A percentile compares a stretch with the other conserved stretches of the same genome.
phyloP scores from a whole-genome alignment of 192 early-diverging fungal species.

The Backusella psychrophila region DNA sequence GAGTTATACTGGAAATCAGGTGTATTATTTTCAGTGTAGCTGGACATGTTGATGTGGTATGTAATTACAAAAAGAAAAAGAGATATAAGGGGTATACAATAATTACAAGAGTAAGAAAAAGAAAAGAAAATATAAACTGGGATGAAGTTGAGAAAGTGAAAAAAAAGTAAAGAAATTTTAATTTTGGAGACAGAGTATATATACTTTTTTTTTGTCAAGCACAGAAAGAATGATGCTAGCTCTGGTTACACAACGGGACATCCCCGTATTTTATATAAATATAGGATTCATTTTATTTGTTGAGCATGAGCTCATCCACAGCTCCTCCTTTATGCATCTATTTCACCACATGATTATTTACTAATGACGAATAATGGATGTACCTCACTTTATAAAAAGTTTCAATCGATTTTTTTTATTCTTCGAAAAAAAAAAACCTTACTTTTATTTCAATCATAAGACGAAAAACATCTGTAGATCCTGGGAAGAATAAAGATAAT shows the following conservation, averaged over 20 bases:
- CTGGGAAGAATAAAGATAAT: not conserved
- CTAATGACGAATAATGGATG: not conserved
- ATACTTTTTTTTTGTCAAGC: not conserved
- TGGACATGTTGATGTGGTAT: not conserved
- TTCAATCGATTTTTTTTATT: not conserved
- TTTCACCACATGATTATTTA: not conserved
- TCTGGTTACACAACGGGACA: not conserved
- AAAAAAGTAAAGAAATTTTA: not conserved
- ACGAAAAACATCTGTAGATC: not conserved
- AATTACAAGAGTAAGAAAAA: not conserved
- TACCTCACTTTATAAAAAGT: not conserved
- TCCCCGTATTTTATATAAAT: not conserved
- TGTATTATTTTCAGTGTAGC: not conserved
- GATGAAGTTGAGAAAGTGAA: not conserved
- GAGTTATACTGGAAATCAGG: not conserved
- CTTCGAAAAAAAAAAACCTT: not conserved
- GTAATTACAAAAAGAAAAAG: not conserved
- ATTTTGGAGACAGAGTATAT: not conserved
- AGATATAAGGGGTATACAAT: not conserved
- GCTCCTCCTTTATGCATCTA: not conserved
- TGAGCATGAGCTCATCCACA: constrained; percentile 1
- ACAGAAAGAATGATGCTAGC: not conserved
- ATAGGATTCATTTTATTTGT: not conserved
- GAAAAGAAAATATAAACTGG: not conserved
- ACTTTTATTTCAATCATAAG: not conserved